Evolutionary conservation across 768 basidiomycete genomes (phyloP), one percentile per base, ranked within the genome.

Genomic region (Termitomyces sp.): DNA sequence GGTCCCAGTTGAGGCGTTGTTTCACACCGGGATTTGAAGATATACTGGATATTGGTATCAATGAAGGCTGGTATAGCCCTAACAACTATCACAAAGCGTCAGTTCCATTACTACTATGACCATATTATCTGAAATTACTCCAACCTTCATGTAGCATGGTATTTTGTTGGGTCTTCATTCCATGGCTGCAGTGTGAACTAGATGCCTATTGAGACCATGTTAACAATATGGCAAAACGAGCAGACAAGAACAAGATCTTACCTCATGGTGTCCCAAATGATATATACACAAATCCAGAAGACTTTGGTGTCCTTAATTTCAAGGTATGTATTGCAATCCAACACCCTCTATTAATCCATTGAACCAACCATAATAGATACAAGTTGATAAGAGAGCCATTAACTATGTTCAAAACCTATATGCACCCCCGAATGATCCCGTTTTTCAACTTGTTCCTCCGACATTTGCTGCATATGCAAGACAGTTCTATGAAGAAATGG

Each of bases 141-240:
- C 33, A 5, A 7, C 22, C 13, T 18, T 36, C 38, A 7, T 18
- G 0, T 24, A 81, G 80, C 0, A 64, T 78, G 20, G 60, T 79
- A 0, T 81, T 81, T 49, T 70, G 69, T 0, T 82, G 75, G 74
- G 39, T 81, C 1, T 69, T 72, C 3, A 76, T 81, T 42, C 79
- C 78, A 0, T 78, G 70, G 70, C 58, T 81, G 13, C 80, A 81
- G 58, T 20, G 2, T 0, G 76, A 80, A 58, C 59, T 80, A 0
- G 72, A 81, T 56, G 55, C 38, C 1, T 81, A 68, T 54, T 59
- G 59, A 2, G 1, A 48, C 5, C 56, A 46, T 3, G 40, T 64
- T 24, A 78, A 78, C 42, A 49, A 33, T 15, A 71, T 61, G 0
- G 15, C 45, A 5, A 66, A 66, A n/a, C 68, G 71, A 0, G 59